Base-by-base conservation (phyloP, 768 basidiomycete genomes). In the Coprinopsis cinerea region DNA sequence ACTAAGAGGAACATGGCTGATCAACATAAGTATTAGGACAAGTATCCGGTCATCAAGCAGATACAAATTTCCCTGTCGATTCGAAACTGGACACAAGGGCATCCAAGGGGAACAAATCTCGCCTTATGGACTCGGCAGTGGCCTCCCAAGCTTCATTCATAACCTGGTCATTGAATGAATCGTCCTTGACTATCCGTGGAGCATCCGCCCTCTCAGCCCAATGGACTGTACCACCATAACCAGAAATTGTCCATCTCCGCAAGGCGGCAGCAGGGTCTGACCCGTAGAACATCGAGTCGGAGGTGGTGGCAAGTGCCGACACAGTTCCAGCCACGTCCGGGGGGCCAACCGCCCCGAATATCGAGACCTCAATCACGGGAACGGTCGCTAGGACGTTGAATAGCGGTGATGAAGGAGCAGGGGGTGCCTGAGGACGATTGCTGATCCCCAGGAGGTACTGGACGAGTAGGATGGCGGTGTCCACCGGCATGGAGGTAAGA, bases 241-340 rank as follows among this genome's bases (percentile, higher is more conserved):
- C 67, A 28, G 67, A 64, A 44, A 82, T 73, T 5, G 78, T 71
- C 81, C 80, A 84, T 43, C 71, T 61, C 7, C 82, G 75, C 44
- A 84, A 58, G 20, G 69, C 64, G 15, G 59, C 60, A 3, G 76
- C 78, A 43, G 70, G 64, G 34, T 70, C 63, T 25, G 81, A 78
- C 15, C 83, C 84, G 60, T 84, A 85, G 58, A 83, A 83, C 30
- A 85, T 62, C 1, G 68, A 55, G 7, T 73, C 76, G 23, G 70
- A 68, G 18, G 78, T 61, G 9, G 70, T 72, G 7, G 75, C 66
- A 51, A 83, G 77, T 6, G 79, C 73, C 17, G 81, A 77, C 20
- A 74, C 64, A 5, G 72, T 71, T 27, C 66, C 73, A 28, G 56
- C 55, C 24, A 82, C 60, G 57, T 85, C 83, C 2, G 72, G 54